Evolutionary conservation across 169 alveolate genomes (phyloP), one percentile per base, ranked within the genome.

Genomic region (Besnoitia besnoiti): DNA sequence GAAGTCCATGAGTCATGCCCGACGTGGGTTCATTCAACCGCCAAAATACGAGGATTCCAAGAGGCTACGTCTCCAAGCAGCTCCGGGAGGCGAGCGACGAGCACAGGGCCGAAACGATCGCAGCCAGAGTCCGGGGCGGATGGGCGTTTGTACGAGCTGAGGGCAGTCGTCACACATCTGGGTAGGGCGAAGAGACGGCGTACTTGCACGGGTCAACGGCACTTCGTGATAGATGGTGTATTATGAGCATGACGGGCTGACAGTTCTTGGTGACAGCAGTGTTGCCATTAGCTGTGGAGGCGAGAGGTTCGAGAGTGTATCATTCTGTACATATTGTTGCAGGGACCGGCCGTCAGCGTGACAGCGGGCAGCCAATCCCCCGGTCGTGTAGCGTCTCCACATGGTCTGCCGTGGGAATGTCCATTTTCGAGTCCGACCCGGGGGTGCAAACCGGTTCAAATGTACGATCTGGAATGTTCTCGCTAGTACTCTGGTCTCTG

Each of bases 61-160:
- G 80, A 1, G 1, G 80, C 46, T 0, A 5, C 12, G n/a, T 35
- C 39, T 14, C 44, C 14, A 5, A 16, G 46, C 10, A n/a, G 8
- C 44, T 30, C 39, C n/a, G 80, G 14, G 40, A n/a, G 30, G 80
- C 8, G 40, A 10, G 80, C 7, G 80, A 67, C 46, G 10, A 35
- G n/a, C n/a, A 16, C 40, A 8, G 3, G 44, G 2, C 80, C 12
- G 2, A 21, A 67, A 14, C 7, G n/a, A 24, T 19, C 10, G 44
- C 12, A 55, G 67, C n/a, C 24, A n/a, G 24, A 16, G 3, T 19
- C 67, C 24, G 3, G 80, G 24, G 14, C 24, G 8, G 12, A 33
- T 5, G 39, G 44, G 59, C 49, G 16, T 16, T 39, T 77, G 87
- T 77, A 77, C 55, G 87, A 77, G 55, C 87, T 77, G n/a, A 37